These are phyloP conservation scores for Grammothele lineata DNA, from an alignment of 768 basidiomycete genomes.

Conservation along the genomic window DNA sequence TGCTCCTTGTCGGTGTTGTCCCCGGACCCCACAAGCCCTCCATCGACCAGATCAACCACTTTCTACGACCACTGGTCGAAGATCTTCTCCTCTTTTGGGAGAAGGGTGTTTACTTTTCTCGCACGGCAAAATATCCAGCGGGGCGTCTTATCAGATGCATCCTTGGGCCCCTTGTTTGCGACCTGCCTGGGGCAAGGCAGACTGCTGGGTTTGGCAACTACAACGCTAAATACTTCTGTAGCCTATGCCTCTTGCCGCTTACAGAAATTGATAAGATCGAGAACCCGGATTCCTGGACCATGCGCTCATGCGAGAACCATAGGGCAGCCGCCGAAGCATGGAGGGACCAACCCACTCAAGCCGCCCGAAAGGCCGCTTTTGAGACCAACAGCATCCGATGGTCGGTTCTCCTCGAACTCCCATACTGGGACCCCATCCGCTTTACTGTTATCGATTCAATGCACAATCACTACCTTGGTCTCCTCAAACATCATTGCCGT, in stretches of 20 bases:
- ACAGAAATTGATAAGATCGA: too few relatives aligned
- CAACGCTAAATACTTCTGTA: conserved; percentile 25
- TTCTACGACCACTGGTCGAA: conserved; percentile 33
- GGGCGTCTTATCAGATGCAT: conserved; percentile 28
- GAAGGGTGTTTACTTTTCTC: conserved; percentile 25
- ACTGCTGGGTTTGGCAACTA: conserved; percentile 23
- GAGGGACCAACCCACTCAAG: too few relatives aligned
- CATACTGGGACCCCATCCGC: conserved; percentile 35
- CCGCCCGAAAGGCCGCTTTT: neutral
- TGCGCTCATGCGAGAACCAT: too few relatives aligned
- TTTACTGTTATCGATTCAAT: conserved; percentile 35
- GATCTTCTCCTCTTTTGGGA: conserved; percentile 32
- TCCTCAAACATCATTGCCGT: conserved; percentile 3
- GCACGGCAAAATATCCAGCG: conserved; percentile 19
- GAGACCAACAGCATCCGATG: conserved; percentile 22
- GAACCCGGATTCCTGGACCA: too few relatives aligned
- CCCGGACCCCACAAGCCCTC: conserved; percentile 37
- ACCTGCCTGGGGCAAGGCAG: conserved; percentile 32
- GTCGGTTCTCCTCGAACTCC: conserved; percentile 28
- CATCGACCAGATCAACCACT: conserved; percentile 32
- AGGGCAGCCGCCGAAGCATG: too few relatives aligned
- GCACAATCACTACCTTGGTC: conserved; percentile 36
- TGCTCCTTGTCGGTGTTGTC: conserved; percentile 39
- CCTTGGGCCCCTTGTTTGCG: conserved; percentile 31
- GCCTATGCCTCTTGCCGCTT: conserved; percentile 23